Percentiles rank a stretch among this genome's conserved stretches.
Evolutionary conservation across 78 protist species (phyloP).

Genomic region (Dictyostelium firmibasis): DNA sequence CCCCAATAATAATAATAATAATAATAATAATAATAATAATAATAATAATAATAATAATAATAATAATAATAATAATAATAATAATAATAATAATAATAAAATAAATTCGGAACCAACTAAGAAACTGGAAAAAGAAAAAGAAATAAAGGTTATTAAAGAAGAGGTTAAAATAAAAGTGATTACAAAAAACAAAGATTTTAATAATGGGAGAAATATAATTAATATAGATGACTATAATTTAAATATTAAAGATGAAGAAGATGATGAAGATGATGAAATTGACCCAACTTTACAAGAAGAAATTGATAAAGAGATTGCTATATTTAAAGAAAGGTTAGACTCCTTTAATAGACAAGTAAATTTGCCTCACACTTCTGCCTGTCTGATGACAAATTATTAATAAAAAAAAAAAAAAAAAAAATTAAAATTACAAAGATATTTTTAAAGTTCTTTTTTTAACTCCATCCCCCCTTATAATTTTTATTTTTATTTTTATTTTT

Average conservation of each 20-base stretch:
- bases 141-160: neutral
- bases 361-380: neutral
- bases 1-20: no score
- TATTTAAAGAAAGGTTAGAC: neutral
- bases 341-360: neutral
- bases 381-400: neutral
- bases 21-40: no score
- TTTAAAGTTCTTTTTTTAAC: no score
- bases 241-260: neutral
- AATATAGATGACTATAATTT: neutral
- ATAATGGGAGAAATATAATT: neutral
- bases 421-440: no score
- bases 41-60: no score
- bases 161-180: neutral
- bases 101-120: neutral
- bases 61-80: no score
- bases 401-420: no score
- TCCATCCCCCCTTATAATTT: no score
- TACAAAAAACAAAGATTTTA: no score
- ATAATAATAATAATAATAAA: no score
- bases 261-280: neutral
- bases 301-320: neutral
- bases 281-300: neutral
- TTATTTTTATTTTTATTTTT: no score
- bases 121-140: neutral